These are phyloP conservation scores for Cordyceps pruinosa DNA, from an alignment of 2,329 filamentous ascomycete species.

Conservation along the genomic window DNA sequence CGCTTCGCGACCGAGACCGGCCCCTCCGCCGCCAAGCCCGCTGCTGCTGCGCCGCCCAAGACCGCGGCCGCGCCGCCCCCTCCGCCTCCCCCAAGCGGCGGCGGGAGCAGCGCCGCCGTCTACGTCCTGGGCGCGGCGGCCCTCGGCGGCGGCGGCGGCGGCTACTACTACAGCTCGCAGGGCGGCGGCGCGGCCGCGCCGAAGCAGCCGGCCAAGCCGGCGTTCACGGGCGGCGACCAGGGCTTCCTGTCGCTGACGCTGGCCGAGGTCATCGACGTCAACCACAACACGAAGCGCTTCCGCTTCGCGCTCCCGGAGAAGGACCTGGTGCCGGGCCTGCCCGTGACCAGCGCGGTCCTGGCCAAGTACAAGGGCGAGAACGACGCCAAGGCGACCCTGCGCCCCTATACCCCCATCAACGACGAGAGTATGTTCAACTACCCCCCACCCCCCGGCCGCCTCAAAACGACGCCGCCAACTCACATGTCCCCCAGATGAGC, in stretches of 20 bases:
- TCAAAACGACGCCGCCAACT: background rate
- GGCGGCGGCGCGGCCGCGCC: conserved; percentile 34
- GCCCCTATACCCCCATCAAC: conserved; percentile 88
- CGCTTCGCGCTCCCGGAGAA: conserved; percentile 80
- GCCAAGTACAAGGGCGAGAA: conserved; percentile 86
- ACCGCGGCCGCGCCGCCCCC: conserved; percentile 31
- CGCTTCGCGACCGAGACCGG: conserved; percentile 61
- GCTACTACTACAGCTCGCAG: conserved; percentile 46
- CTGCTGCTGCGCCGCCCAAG: conserved; percentile 38
- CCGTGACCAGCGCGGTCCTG: conserved; percentile 77
- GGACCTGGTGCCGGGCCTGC: conserved; percentile 76
- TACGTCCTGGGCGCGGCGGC: conserved; percentile 54
- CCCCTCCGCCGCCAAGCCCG: conserved; percentile 10
- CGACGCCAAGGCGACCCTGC: conserved; percentile 76
- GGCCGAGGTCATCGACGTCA: conserved; percentile 69
- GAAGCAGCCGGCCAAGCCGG: conserved; percentile 39
- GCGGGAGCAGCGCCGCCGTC: conserved; percentile 52
- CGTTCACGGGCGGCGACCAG: conserved; percentile 79
- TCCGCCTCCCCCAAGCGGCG: conserved; percentile 32
- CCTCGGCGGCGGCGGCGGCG: conserved; percentile 49
- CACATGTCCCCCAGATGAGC: conserved; percentile 46
- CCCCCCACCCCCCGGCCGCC: background rate
- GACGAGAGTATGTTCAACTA: conserved; percentile 59
- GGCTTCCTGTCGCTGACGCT: conserved; percentile 80
- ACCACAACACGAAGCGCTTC: conserved; percentile 92